Evolutionary conservation across 2,329 filamentous ascomycete genomes (phyloP).

Genomic region (Aspergillus sp.): DNA sequence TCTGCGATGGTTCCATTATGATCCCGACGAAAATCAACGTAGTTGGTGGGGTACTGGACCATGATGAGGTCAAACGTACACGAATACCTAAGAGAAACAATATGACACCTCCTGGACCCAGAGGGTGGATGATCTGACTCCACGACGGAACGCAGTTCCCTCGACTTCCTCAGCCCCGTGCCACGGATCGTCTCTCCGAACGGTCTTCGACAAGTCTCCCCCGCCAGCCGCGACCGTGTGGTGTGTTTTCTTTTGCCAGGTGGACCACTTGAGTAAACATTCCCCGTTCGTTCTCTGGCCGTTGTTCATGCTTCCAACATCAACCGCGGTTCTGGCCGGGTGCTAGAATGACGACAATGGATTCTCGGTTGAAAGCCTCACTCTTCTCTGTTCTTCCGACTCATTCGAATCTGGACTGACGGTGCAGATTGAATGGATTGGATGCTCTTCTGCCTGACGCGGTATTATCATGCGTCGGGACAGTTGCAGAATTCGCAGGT

Average conservation of each 20-base stretch:
- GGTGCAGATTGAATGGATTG: not conserved
- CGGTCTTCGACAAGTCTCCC: not conserved
- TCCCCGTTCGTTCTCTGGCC: too few species aligned
- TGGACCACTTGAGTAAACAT: too few species aligned
- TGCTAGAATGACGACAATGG: not conserved
- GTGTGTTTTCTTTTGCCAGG: too few species aligned
- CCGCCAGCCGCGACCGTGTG: too few species aligned
- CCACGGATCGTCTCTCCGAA: not conserved
- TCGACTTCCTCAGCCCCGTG: not conserved
- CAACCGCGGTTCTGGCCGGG: not conserved
- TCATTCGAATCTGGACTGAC: not conserved
- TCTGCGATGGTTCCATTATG: not conserved
- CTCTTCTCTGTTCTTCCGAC: not conserved
- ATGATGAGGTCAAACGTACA: slow-evolving; percentile 7
- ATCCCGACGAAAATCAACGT: not conserved
- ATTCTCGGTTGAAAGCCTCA: not conserved
- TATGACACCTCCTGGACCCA: slow-evolving; percentile 4
- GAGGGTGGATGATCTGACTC: not conserved
- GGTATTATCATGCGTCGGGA: not conserved
- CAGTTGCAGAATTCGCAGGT: not conserved
- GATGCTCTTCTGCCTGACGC: not conserved
- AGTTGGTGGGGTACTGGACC: not conserved
- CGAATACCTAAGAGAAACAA: slow-evolving; percentile 3
- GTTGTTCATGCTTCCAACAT: not conserved
- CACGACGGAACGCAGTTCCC: not conserved